phyloP scores from a whole-genome alignment of 768 basidiomycete species.

The Russula earlei region DNA sequence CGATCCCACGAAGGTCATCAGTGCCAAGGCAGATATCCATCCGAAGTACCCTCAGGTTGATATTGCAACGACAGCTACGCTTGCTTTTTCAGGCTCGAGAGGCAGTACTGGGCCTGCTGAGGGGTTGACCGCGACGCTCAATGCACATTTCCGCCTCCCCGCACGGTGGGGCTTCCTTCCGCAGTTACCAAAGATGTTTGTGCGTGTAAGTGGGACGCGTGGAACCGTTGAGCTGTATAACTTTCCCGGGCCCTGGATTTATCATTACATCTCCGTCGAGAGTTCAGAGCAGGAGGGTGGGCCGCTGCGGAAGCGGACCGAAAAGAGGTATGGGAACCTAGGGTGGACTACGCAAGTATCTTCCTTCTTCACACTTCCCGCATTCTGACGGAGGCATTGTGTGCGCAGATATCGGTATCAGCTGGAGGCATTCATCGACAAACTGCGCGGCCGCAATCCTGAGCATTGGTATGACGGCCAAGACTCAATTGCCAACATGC shows the following conservation, averaged over 20 bases:
- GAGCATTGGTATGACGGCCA: too few relatives aligned
- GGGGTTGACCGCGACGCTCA: slow-evolving; percentile 12
- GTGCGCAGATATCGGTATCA: slow-evolving; percentile 31
- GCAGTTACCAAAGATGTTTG: slow-evolving; percentile 21
- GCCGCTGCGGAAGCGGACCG: slow-evolving; percentile 26
- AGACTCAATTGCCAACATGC: too few relatives aligned
- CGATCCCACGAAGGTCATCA: slow-evolving; percentile 12
- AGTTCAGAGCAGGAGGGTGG: slow-evolving; percentile 19
- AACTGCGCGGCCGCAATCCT: too few relatives aligned
- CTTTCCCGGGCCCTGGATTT: slow-evolving; percentile 34
- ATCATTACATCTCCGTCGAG: slow-evolving; percentile 39
- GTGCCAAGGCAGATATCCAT: slow-evolving; percentile 6
- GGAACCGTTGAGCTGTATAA: slow-evolving; percentile 34
- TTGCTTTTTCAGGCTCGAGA: slow-evolving; percentile 22
- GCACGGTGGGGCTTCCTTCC: slow-evolving; percentile 23
- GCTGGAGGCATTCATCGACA: too few relatives aligned
- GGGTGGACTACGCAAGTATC: slow-evolving; percentile 37
- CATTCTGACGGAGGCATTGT: not conserved
- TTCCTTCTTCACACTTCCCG: too few relatives aligned
- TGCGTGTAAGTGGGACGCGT: slow-evolving; percentile 27
- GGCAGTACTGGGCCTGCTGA: not conserved
- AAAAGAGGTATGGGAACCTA: slow-evolving; percentile 40
- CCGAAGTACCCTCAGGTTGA: slow-evolving; percentile 21
- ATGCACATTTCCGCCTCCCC: slow-evolving; percentile 13
- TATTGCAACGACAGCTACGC: slow-evolving; percentile 21